Percentiles rank a stretch among this genome's conserved stretches.
Evolutionary conservation across 23 red algal species (phyloP).

Genomic region (Porphyridium purpureum): DNA sequence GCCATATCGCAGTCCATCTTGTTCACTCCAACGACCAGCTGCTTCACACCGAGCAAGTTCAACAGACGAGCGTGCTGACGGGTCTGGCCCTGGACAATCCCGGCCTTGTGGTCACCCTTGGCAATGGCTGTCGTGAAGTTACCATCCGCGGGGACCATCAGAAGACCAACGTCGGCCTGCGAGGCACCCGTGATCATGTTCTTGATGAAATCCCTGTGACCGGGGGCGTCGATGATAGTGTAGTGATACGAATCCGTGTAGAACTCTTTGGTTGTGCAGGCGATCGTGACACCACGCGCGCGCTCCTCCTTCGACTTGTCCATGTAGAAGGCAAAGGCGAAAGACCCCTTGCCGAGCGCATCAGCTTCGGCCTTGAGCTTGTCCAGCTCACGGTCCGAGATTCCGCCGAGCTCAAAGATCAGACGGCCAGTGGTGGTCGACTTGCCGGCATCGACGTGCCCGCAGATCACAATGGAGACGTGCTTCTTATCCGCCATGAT

Average conservation of each 20-base stretch:
- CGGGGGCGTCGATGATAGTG: constrained; percentile 9
- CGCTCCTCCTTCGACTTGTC: constrained; percentile 27
- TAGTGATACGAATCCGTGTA: not conserved
- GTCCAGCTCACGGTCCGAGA: not conserved
- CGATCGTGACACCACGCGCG: constrained; percentile 41
- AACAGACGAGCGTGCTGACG: constrained; percentile 71
- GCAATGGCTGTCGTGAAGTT: constrained; percentile 61
- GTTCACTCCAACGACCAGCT: constrained; percentile 89
- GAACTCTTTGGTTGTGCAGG: constrained; percentile 21
- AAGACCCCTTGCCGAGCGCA: constrained; percentile 96
- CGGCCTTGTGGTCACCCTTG: constrained; percentile 72
- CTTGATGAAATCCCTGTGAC: constrained; percentile 7
- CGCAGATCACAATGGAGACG: constrained; percentile 11
- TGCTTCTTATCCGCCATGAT: not conserved
- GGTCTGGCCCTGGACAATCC: constrained; percentile 75
- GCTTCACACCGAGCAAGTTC: constrained; percentile 75
- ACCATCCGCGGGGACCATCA: constrained; percentile 4
- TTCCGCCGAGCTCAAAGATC: constrained; percentile 1
- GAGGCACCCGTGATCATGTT: constrained; percentile 7
- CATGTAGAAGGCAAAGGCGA: constrained; percentile 32
- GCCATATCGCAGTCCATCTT: constrained; percentile 97
- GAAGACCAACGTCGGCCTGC: constrained; percentile 9
- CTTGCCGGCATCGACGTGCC: constrained; percentile 16
- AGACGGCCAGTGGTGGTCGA: constrained; percentile 2
- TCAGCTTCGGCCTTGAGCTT: constrained; percentile 98